phyloP scores from a whole-genome alignment of 1,139 yeast genomes.

The Magnusiomyces suaveolens region DNA sequence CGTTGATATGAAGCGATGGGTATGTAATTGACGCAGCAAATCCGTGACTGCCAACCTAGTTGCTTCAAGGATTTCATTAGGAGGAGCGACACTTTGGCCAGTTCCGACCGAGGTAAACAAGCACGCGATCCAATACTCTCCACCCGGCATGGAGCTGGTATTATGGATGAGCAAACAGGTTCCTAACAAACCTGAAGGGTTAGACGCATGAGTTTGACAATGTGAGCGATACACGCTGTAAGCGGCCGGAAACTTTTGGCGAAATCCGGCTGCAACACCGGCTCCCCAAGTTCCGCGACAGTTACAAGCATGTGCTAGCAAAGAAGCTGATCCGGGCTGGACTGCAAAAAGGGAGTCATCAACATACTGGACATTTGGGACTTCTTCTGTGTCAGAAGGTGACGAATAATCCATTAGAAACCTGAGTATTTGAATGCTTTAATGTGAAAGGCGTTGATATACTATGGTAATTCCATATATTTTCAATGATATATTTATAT shows the following conservation, averaged over 20 bases:
- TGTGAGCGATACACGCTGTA: constrained; percentile 40
- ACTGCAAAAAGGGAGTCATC: constrained; percentile 52
- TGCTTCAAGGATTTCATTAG: constrained; percentile 37
- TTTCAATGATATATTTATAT: no score
- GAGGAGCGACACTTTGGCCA: constrained; percentile 34
- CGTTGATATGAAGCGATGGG: constrained; percentile 7
- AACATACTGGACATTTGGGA: constrained; percentile 37
- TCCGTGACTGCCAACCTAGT: constrained; percentile 44
- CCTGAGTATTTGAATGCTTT: no score
- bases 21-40: constrained; percentile 35
- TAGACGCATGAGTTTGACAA: constrained; percentile 34
- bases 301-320: constrained; percentile 70
- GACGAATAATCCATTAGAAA: neutral
- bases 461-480: no score
- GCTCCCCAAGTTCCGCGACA: constrained; percentile 79
- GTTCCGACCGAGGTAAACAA: constrained; percentile 44
- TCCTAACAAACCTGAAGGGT: constrained; percentile 39
- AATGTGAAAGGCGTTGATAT: no score
- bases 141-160: constrained; percentile 27
- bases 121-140: constrained; percentile 44
- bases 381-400: neutral
- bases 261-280: constrained; percentile 57
- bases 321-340: constrained; percentile 26
- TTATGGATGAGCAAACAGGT: constrained; percentile 41
- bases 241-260: constrained; percentile 43